Evolutionary conservation across 768 basidiomycete species (phyloP).

Genomic region (Suillus subalutaceus): DNA sequence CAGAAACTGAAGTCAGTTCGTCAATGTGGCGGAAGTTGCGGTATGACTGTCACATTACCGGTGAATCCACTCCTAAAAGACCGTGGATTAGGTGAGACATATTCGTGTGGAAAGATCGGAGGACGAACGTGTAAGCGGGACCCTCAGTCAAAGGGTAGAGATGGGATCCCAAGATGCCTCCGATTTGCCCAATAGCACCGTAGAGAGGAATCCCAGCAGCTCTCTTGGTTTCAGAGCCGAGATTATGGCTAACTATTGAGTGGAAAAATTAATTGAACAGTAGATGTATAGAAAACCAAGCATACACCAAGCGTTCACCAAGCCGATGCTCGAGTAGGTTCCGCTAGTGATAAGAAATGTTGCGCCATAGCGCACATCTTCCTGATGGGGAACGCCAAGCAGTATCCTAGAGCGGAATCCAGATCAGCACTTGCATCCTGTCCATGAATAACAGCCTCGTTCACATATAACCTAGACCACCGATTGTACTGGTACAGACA

Average conservation of each 20-base stretch:
- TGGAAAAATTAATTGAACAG: not conserved
- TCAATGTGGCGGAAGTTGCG: not conserved
- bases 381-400: slow-evolving; percentile 33
- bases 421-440: not conserved
- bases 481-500: slow-evolving; percentile 31
- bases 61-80: not conserved
- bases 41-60: not conserved
- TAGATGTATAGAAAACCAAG: not conserved
- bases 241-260: slow-evolving; percentile 42
- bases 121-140: slow-evolving; percentile 39
- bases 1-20: slow-evolving; percentile 1
- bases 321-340: slow-evolving; percentile 47
- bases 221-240: slow-evolving; percentile 49
- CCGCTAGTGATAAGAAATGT: slow-evolving; percentile 49
- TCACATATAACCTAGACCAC: slow-evolving; percentile 48
- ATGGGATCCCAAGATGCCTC: slow-evolving; percentile 44
- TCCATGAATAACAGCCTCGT: not conserved
- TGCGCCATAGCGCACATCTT: slow-evolving; percentile 47
- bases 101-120: not conserved
- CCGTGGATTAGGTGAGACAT: not conserved
- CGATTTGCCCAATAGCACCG: slow-evolving; percentile 45
- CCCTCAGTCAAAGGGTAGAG: slow-evolving; percentile 45
- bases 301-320: slow-evolving; percentile 53
- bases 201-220: slow-evolving; percentile 46
- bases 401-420: slow-evolving; percentile 30